Base-by-base conservation (phyloP, 441 rosid genomes). In the Melastoma candidum region DNA sequence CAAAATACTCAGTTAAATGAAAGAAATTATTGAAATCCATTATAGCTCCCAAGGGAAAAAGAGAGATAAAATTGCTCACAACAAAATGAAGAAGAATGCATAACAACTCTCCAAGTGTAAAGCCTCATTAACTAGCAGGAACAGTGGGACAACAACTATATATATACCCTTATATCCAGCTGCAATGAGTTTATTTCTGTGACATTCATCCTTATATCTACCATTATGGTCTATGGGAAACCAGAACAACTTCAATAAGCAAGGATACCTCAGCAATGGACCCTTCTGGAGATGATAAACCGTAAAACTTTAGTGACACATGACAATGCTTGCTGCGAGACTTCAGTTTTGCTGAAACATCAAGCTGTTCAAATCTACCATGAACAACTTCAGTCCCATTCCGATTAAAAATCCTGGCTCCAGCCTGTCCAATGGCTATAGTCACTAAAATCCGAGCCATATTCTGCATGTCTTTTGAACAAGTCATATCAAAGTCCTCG, bases 201-300 rank as follows among this genome's bases (percentile, higher is more conserved):
- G 41, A 32, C 54, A 46, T 17, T 17, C 22, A 17, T 17, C 22
- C 22, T 17, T 26, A 44, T 45, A n/a, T 26, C 12, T 1, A 14
- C 26, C 24, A n/a, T 27, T 51, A 22, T 4, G 11, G 51, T 41
- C 44, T 26, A 47, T 29, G 25, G 36, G 56, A 29, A 13, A 63
- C 41, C 27, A 59, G 25, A 56, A 53, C 51, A 13, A 58, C 53
- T 54, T 46, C 39, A 27, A 56, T 41, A 24, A 29, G 55, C 53
- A 68, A 72, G 69, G 85, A 71, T 72, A 94, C 99, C 99, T 94
- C 82, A 32, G 96, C 96, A 73, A 94, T 84, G 29, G 97, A 82
- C 67, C 99, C 99, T 76, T 90, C 99, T 58, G 97, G 99, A 53
- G 92, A 84, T 62, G 95, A 90, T 73, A 94, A 73, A 63, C 99